Evolutionary conservation across 495 filamentous ascomycete genomes (phyloP).

Genomic region (Penicillium atrosanguineum): DNA sequence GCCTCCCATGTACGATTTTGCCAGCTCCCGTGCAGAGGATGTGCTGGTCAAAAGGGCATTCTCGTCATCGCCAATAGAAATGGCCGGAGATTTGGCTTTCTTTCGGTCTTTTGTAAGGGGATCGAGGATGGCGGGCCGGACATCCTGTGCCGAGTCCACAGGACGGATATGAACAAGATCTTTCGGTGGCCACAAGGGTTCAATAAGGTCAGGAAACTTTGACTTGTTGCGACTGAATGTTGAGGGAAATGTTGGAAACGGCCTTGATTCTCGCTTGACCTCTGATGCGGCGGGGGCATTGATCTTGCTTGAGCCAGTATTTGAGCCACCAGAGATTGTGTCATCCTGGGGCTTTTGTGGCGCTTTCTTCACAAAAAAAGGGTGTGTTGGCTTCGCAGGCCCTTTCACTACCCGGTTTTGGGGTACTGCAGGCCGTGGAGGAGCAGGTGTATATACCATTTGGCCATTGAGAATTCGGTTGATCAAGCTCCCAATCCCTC

Average conservation of each 20-base stretch:
- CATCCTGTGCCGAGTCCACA: not conserved
- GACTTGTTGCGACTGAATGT: slow-evolving; percentile 33
- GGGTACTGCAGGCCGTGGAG: slow-evolving; percentile 2
- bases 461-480: slow-evolving; percentile 46
- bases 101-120: slow-evolving; percentile 18
- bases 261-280: not conserved
- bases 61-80: slow-evolving; percentile 34
- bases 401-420: slow-evolving; percentile 19
- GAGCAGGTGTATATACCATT: slow-evolving; percentile 3
- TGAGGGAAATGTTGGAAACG: slow-evolving; percentile 4
- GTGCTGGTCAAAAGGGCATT: slow-evolving; percentile 28
- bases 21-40: slow-evolving; percentile 12
- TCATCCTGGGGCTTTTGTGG: slow-evolving; percentile 13
- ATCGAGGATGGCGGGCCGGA: not conserved
- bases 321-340: not conserved
- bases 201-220: slow-evolving; percentile 58
- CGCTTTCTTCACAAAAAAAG: slow-evolving; percentile 66
- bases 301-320: slow-evolving; percentile 16
- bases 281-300: slow-evolving; percentile 6
- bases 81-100: slow-evolving; percentile 37
- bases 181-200: slow-evolving; percentile 69
- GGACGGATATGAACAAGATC: slow-evolving; percentile 57
- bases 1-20: not conserved
- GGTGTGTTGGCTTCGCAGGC: slow-evolving; percentile 66
- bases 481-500: slow-evolving; percentile 44